Evolutionary conservation across 169 alveolate genomes (phyloP), one percentile per base, ranked within the genome.

Genomic region (Plasmodium ovale): DNA sequence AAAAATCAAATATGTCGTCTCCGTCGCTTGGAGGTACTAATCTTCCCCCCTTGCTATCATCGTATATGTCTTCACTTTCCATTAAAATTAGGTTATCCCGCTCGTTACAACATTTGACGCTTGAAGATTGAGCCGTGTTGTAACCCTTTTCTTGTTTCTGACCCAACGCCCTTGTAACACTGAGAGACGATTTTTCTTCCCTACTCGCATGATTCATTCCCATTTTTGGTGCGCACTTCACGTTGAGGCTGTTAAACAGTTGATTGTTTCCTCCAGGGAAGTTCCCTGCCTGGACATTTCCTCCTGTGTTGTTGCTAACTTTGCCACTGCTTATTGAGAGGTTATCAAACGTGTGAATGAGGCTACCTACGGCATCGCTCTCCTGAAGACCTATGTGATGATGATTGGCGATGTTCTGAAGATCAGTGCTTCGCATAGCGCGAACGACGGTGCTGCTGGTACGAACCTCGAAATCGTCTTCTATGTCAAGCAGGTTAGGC

Each of bases 191-290:
- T n/a, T n/a, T n/a, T n/a, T n/a, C n/a, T n/a, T n/a, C n/a, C n/a
- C n/a, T n/a, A n/a, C n/a, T n/a, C n/a, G n/a, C n/a, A n/a, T n/a
- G n/a, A n/a, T n/a, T n/a, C n/a, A n/a, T n/a, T n/a, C n/a, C n/a
- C n/a, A n/a, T n/a, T n/a, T n/a, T n/a, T 4, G 19, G 12, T 27
- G 49, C 27, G 12, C 25, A 33, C 33, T 70, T 79, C 31, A 58
- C 77, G 7, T 71, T 59, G 37, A 70, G 54, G n/a, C 92, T 71
- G 51, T 29, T 90, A 44, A 74, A 74, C 51, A 74, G 21, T 42
- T 73, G 65, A 25, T 3, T 65, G 42, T 16, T 10, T 10, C 37
- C 37, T 25, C 35, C 3, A 5, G 16, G 7, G 10, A 19, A 14
- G 16, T 47, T 7, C 16, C 27, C 49, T 31, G 27, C 49, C 37